Evolutionary conservation across 2,329 filamentous ascomycete genomes (phyloP).

Genomic region (Conoideocrella luteorostrata): DNA sequence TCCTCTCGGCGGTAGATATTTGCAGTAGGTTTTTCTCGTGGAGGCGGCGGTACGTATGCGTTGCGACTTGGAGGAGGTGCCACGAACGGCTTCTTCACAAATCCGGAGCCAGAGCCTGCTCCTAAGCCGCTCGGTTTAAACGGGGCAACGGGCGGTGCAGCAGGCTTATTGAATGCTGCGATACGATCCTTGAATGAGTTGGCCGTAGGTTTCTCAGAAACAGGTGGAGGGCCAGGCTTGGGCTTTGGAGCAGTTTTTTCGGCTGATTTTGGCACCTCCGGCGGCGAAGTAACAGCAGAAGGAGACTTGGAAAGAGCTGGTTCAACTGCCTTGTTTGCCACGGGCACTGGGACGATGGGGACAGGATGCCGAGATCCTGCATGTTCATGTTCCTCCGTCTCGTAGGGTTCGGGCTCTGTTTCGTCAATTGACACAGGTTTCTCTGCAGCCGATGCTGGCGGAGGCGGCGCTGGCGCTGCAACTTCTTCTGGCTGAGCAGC

Average conservation of each 20-base stretch:
- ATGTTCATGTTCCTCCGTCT: slow-evolving; percentile 23
- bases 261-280: slow-evolving; percentile 29
- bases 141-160: slow-evolving; percentile 79
- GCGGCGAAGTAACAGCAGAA: slow-evolving; percentile 11
- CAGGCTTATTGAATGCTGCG: slow-evolving; percentile 89
- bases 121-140: slow-evolving; percentile 70
- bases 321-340: slow-evolving; percentile 24
- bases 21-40: slow-evolving; percentile 61
- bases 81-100: slow-evolving; percentile 96
- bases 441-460: slow-evolving; percentile 16
- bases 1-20: slow-evolving; percentile 84
- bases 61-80: slow-evolving; percentile 89
- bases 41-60: slow-evolving; percentile 78
- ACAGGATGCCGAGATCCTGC: slow-evolving; percentile 29
- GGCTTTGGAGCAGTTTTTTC: slow-evolving; percentile 26
- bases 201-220: slow-evolving; percentile 63
- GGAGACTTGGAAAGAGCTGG: slow-evolving; percentile 13
- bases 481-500: slow-evolving; percentile 28
- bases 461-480: slow-evolving; percentile 27
- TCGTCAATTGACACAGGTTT: slow-evolving; percentile 19
- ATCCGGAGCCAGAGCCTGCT: slow-evolving; percentile 51
- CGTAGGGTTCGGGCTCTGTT: slow-evolving; percentile 28
- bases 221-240: slow-evolving; percentile 55
- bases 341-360: slow-evolving; percentile 21
- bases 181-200: slow-evolving; percentile 92